These are phyloP conservation scores for Penicillium simplicissimum DNA, from an alignment of 495 filamentous ascomycete species.

Conservation along the genomic window DNA sequence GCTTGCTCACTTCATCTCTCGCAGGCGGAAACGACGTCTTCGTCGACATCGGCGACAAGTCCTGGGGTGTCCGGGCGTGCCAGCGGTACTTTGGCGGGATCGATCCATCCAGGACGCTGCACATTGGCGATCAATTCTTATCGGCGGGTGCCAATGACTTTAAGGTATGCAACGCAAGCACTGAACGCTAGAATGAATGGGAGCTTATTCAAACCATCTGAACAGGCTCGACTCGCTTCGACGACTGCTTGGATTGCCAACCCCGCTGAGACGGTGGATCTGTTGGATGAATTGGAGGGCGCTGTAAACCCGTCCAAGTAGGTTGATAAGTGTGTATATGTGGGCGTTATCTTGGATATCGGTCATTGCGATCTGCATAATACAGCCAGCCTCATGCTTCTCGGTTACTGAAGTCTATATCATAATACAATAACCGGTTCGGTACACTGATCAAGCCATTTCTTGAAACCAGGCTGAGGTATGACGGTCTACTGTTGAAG, in stretches of 20 bases:
- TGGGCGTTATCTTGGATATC: background rate
- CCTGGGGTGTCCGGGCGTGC: slow-evolving; percentile 87
- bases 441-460: background rate
- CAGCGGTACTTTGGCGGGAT: slow-evolving; percentile 88
- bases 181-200: background rate
- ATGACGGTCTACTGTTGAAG: background rate
- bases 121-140: slow-evolving; percentile 95
- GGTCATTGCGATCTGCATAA: background rate
- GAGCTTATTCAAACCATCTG: background rate
- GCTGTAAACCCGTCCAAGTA: slow-evolving; percentile 9
- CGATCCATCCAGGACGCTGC: slow-evolving; percentile 65
- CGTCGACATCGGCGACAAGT: slow-evolving; percentile 98
- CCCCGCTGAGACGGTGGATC: slow-evolving; percentile 81
- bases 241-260: slow-evolving; percentile 89
- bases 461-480: background rate
- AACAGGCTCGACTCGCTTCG: slow-evolving; percentile 60
- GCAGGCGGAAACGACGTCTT: slow-evolving; percentile 89
- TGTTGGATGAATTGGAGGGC: slow-evolving; percentile 69
- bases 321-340: background rate
- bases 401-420: background rate
- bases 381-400: background rate
- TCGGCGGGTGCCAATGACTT: slow-evolving; percentile 97
- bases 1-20: background rate
- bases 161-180: slow-evolving; percentile 59
- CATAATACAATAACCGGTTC: background rate